Conservation (phyloP, 2,329 filamentous ascomycete genomes). For the Simplicillium sp. region DNA sequence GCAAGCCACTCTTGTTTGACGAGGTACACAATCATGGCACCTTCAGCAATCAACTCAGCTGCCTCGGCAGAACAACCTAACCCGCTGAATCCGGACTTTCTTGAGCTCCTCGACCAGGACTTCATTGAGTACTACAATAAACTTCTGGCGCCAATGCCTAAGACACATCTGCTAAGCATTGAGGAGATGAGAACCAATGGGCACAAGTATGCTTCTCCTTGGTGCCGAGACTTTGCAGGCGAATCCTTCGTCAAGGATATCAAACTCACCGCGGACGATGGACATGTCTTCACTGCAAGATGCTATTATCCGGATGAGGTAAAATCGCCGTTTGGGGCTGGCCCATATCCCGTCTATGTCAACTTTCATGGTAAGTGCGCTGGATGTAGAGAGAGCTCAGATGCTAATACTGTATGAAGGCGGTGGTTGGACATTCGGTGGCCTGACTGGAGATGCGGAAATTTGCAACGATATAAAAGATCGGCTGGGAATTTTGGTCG, state of each 20-base stretch:
- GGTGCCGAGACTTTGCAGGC: slow-evolving; percentile 4
- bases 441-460: too few relatives aligned
- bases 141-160: slow-evolving; percentile 1
- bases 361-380: slow-evolving; percentile 5
- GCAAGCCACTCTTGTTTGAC: too few relatives aligned
- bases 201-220: slow-evolving; percentile 5
- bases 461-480: slow-evolving; percentile 3
- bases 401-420: too few relatives aligned
- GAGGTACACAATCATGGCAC: too few relatives aligned
- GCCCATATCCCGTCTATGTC: slow-evolving; percentile 5
- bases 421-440: too few relatives aligned
- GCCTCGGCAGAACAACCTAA: not conserved
- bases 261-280: slow-evolving; percentile 4
- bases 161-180: slow-evolving; percentile 1
- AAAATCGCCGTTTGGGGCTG: slow-evolving; percentile 5
- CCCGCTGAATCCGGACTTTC: slow-evolving; percentile 1
- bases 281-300: slow-evolving; percentile 2
- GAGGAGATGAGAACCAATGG: slow-evolving; percentile 2
- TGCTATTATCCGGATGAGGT: slow-evolving; percentile 4
- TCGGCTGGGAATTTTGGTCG: slow-evolving; percentile 2
- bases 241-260: slow-evolving; percentile 8
- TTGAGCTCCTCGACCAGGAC: slow-evolving; percentile 4
- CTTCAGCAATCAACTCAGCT: too few relatives aligned
- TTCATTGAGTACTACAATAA: slow-evolving; percentile 7
- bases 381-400: too few relatives aligned